Conservation (phyloP, 345 rosid genomes). For the Salix caprea region DNA sequence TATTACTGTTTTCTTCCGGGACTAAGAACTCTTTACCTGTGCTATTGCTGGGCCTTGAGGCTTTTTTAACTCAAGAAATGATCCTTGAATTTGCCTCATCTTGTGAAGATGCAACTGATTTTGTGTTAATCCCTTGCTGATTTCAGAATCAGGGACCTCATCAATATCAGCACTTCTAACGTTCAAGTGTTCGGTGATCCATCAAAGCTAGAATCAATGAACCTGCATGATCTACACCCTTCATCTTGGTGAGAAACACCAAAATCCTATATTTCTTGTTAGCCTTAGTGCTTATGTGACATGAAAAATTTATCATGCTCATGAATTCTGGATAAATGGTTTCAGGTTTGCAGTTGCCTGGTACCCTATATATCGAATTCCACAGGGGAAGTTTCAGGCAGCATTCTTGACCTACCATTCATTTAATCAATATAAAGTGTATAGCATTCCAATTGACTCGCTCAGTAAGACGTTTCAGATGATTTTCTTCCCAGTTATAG, state of each 20-base stretch:
- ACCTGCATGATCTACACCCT: slow-evolving; percentile 27
- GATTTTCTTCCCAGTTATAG: slow-evolving; percentile 19
- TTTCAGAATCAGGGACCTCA: slow-evolving; percentile 29
- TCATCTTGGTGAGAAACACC: slow-evolving; percentile 22
- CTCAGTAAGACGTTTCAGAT: slow-evolving; percentile 1
- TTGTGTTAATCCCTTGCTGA: neutral
- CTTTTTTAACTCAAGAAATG: neutral
- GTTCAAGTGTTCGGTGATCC: slow-evolving; percentile 25
- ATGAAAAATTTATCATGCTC: neutral
- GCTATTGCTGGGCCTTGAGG: neutral
- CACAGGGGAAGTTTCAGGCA: slow-evolving; percentile 20
- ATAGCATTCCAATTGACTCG: slow-evolving; percentile 8
- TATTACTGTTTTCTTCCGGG: neutral
- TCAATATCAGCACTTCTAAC: slow-evolving; percentile 5
- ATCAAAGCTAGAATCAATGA: slow-evolving; percentile 17
- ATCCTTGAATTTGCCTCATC: neutral
- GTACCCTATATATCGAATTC: slow-evolving; percentile 33
- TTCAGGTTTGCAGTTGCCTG: slow-evolving; percentile 36
- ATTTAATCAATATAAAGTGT: slow-evolving; percentile 10
- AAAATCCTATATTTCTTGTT: neutral
- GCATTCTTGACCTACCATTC: slow-evolving; percentile 35
- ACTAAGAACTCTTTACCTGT: neutral
- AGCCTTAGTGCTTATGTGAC: neutral
- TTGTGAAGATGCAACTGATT: neutral
- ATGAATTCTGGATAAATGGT: neutral